These are phyloP conservation scores for Selenicereus undatus DNA, from an alignment of 148 eudicot species.

Conservation along the genomic window DNA sequence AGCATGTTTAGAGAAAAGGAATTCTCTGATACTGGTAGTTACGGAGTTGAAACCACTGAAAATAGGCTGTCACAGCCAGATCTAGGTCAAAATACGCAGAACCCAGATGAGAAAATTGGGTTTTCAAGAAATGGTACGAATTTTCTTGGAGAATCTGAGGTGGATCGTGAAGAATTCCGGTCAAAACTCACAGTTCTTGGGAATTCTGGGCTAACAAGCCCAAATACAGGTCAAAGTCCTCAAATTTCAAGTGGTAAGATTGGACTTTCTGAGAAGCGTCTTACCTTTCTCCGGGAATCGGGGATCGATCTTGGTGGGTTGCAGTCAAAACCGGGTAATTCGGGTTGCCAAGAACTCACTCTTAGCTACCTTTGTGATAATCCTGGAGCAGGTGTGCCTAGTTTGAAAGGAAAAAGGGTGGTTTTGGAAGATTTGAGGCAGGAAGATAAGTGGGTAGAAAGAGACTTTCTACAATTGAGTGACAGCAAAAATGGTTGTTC, in stretches of 20 bases:
- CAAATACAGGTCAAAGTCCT: constrained; percentile 24
- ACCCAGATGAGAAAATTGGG: background rate
- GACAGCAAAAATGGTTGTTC: constrained; percentile 28
- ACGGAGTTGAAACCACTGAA: background rate
- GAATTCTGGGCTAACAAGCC: background rate
- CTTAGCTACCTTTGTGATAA: constrained; percentile 70
- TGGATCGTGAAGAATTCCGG: background rate
- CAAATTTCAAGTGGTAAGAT: constrained; percentile 40
- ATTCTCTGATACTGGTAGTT: background rate
- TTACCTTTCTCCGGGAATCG: constrained; percentile 42
- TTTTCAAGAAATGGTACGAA: constrained; percentile 2
- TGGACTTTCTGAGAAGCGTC: constrained; percentile 40
- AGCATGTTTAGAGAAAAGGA: background rate
- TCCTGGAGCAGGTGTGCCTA: constrained; percentile 36
- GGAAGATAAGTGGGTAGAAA: constrained; percentile 55
- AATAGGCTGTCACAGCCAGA: constrained; percentile 3
- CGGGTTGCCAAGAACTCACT: constrained; percentile 63
- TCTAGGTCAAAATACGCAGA: background rate
- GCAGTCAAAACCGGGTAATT: constrained; percentile 36
- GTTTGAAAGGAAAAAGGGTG: constrained; percentile 61
- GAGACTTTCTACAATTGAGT: constrained; percentile 70
- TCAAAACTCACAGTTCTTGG: constrained; percentile 5
- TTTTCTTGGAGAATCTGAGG: background rate
- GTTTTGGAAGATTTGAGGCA: constrained; percentile 39
- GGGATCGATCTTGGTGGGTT: constrained; percentile 29